These are phyloP conservation scores for Calonectria fujianensis DNA, from an alignment of 2,329 filamentous ascomycete genomes.

Conservation along the genomic window DNA sequence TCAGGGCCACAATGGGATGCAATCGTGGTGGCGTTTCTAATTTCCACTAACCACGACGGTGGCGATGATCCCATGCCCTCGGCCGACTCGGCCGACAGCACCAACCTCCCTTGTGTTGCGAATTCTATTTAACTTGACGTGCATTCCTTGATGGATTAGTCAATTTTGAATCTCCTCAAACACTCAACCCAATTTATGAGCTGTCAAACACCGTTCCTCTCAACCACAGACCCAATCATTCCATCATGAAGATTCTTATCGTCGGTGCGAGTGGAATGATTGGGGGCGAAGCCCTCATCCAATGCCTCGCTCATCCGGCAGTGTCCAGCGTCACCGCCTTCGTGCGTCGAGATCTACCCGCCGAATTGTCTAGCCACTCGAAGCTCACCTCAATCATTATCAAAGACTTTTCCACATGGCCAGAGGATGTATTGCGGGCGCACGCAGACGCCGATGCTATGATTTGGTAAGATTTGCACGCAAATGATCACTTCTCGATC, in stretches of 20 bases:
- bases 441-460: slow-evolving; percentile 50
- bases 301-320: slow-evolving; percentile 57
- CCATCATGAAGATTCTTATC: slow-evolving; percentile 61
- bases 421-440: slow-evolving; percentile 33
- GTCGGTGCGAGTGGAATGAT: slow-evolving; percentile 60
- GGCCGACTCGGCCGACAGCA: slow-evolving; percentile 46
- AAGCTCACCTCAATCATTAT: slow-evolving; percentile 46
- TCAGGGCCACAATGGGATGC: background rate
- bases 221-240: background rate
- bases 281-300: slow-evolving; percentile 57
- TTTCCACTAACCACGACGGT: background rate
- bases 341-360: slow-evolving; percentile 54
- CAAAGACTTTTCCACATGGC: slow-evolving; percentile 49
- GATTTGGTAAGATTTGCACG: slow-evolving; percentile 47
- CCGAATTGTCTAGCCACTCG: slow-evolving; percentile 34
- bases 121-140: slow-evolving; percentile 10
- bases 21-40: slow-evolving; percentile 2
- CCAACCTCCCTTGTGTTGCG: slow-evolving; percentile 1
- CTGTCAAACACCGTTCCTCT: background rate
- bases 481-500: background rate
- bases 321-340: slow-evolving; percentile 58
- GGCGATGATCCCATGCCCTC: slow-evolving; percentile 23
- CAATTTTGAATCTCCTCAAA: background rate
- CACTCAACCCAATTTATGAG: background rate
- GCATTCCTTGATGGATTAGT: background rate